Base-by-base conservation (phyloP, 2,329 filamentous ascomycete genomes). In the Colletotrichum sidae region DNA sequence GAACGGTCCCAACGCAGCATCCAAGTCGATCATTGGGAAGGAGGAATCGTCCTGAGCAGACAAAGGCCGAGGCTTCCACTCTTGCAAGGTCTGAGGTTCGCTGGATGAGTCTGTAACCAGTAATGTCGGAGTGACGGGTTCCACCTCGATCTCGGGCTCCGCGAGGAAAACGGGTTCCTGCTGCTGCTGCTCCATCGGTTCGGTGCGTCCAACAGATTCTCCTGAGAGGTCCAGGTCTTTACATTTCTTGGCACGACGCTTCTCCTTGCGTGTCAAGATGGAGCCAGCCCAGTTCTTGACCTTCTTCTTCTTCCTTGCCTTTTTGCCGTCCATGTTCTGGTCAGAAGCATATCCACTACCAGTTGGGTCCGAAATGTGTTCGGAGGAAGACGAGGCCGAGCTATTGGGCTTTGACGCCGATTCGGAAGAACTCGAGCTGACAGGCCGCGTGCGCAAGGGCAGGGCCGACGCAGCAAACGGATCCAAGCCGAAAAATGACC, bases 1-100 rank as follows among this genome's bases (percentile, higher is more conserved):
- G 77, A 97, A 97, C 0, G 95, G 94, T 2, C 94, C 94, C 2
- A 98, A 84, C 34, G 95, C 96, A 15, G 94, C 95, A 79, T 99
- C 96, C 46, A 99, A 82, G 76, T 99, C 96, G 68, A 99, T 96
- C 76, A 97, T 91, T 8, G 92, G 90, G 72, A 89, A 92, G 56
- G 90, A 85, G 3, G 86, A 76, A 51, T 90, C 87, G 8, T 88
- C 83, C 2, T 76, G 77, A 46, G 70, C 78, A 67, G 72, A 74
- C 35, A 76, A 17, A 15, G 65, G 77, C 44, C 76, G 65, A 69
- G 81, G 77, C 47, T 79, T 80, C 72, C 79, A 79, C 3, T 75
- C 65, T 13, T 73, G 61, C 38, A 72, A 64, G 41, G 74, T 68
- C 8, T 72, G 69, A 55, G 70, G 72, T 51, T 57, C 69, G 3